Evolutionary conservation across 495 filamentous ascomycete genomes (phyloP).

Genomic region (Neurospora africana): DNA sequence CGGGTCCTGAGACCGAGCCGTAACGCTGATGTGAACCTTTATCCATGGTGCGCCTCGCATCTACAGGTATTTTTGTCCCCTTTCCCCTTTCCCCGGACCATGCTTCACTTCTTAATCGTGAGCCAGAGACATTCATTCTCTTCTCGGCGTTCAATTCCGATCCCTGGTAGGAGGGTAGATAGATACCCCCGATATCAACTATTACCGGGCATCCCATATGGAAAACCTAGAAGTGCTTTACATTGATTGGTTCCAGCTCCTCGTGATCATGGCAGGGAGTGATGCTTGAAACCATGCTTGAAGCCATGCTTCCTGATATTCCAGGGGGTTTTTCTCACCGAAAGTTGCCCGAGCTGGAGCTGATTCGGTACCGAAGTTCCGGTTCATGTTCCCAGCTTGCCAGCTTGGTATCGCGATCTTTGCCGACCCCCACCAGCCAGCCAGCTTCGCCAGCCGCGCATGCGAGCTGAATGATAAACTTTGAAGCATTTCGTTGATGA

Average conservation of each 20-base stretch:
- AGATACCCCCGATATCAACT: background rate
- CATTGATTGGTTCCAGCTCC: background rate
- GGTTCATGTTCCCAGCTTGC: background rate
- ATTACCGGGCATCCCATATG: background rate
- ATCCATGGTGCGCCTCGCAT: background rate
- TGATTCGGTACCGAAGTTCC: background rate
- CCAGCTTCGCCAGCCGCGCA: background rate
- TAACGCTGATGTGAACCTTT: background rate
- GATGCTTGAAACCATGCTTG: background rate
- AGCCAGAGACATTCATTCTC: background rate
- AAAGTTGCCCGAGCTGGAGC: background rate
- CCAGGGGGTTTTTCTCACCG: background rate
- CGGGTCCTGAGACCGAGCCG: background rate
- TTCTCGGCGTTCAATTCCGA: background rate
- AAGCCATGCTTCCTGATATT: background rate
- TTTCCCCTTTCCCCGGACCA: background rate
- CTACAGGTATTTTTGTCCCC: too few species aligned
- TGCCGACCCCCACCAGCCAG: background rate
- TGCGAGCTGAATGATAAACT: background rate
- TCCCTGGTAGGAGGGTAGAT: background rate
- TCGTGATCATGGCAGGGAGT: background rate
- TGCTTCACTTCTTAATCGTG: background rate
- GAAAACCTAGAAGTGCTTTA: background rate
- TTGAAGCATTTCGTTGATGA: background rate
- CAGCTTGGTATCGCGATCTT: background rate